Percentiles rank a stretch among this genome's conserved stretches.
phyloP scores from a whole-genome alignment of 768 basidiomycete species.

The Pisolithus marmoratus region DNA sequence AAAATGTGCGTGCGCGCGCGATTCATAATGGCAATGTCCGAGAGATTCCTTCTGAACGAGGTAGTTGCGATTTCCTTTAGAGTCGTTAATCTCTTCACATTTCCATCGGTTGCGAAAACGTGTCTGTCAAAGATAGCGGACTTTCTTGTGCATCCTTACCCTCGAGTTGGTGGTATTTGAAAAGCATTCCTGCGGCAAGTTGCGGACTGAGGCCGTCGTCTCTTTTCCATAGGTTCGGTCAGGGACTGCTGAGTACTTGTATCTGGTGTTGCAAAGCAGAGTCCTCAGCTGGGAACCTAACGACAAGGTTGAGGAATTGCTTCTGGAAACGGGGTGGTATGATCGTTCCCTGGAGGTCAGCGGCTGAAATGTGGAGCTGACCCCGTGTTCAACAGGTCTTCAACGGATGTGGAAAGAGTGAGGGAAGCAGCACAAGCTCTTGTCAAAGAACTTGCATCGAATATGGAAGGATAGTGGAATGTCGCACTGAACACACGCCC shows the following conservation, averaged over 20 bases:
- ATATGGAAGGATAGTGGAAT: slow-evolving; percentile 20
- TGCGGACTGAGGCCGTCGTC: slow-evolving; percentile 4
- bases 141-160: slow-evolving; percentile 78
- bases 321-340: slow-evolving; percentile 82
- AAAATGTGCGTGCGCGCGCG: slow-evolving; percentile 54
- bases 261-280: slow-evolving; percentile 65
- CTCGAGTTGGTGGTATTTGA: slow-evolving; percentile 49
- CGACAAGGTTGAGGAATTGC: slow-evolving; percentile 52
- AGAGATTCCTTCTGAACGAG: slow-evolving; percentile 9
- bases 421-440: slow-evolving; percentile 39
- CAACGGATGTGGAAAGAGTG: slow-evolving; percentile 32
- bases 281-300: slow-evolving; percentile 64
- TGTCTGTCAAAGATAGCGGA: slow-evolving; percentile 41
- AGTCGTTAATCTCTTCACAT: slow-evolving; percentile 55
- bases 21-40: slow-evolving; percentile 11
- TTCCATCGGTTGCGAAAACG: slow-evolving; percentile 38
- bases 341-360: slow-evolving; percentile 16
- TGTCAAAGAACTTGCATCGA: slow-evolving; percentile 32
- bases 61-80: slow-evolving; percentile 32
- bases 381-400: slow-evolving; percentile 41
- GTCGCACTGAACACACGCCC: background rate
- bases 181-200: slow-evolving; percentile 5
- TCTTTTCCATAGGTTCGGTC: slow-evolving; percentile 56
- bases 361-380: slow-evolving; percentile 18
- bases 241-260: slow-evolving; percentile 78